Percentiles rank a stretch among this genome's conserved stretches.
These are phyloP conservation scores for Quercus cerris DNA, from an alignment of 306 rosid species.

Conservation along the genomic window DNA sequence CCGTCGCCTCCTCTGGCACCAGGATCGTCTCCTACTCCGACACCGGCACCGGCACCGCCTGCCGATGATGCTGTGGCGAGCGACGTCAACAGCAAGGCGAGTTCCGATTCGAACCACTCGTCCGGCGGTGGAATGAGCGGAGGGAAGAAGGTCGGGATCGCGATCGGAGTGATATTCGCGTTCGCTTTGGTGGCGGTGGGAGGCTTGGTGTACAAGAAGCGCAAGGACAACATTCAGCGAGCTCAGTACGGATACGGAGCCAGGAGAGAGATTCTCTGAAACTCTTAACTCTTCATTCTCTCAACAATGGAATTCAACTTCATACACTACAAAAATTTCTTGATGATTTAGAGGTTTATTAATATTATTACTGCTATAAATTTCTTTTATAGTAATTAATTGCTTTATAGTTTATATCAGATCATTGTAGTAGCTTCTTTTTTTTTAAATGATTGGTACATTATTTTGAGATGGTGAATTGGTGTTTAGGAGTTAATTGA, in stretches of 20 bases:
- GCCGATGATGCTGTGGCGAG: not conserved
- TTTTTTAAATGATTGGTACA: no score
- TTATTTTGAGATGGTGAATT: no score
- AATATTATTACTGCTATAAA: no score
- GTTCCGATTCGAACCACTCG: no score
- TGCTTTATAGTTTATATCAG: no score
- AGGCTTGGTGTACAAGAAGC: conserved; percentile 69
- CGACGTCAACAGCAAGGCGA: conserved; percentile 15
- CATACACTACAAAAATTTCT: no score
- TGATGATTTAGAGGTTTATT: no score
- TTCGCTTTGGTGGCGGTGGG: conserved; percentile 43
- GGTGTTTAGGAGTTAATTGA: no score
- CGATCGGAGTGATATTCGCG: conserved; percentile 51
- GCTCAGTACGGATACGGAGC: conserved; percentile 46
- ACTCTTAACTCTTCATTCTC: no score
- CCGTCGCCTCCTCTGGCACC: conserved; percentile 26
- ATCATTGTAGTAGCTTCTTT: no score
- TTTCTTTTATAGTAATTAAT: no score
- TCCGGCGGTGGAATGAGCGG: conserved; percentile 39
- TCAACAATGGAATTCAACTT: no score
- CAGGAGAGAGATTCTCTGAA: conserved; percentile 64
- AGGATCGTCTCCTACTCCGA: conserved; percentile 24
- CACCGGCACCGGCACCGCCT: conserved; percentile 18
- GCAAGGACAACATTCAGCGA: conserved; percentile 64
- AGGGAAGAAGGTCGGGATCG: conserved; percentile 74